A percentile compares a stretch with the other conserved stretches of the same genome.
These are phyloP conservation scores for Cadophora sp. DNA, from an alignment of 2,329 filamentous ascomycete genomes.

Conservation along the genomic window DNA sequence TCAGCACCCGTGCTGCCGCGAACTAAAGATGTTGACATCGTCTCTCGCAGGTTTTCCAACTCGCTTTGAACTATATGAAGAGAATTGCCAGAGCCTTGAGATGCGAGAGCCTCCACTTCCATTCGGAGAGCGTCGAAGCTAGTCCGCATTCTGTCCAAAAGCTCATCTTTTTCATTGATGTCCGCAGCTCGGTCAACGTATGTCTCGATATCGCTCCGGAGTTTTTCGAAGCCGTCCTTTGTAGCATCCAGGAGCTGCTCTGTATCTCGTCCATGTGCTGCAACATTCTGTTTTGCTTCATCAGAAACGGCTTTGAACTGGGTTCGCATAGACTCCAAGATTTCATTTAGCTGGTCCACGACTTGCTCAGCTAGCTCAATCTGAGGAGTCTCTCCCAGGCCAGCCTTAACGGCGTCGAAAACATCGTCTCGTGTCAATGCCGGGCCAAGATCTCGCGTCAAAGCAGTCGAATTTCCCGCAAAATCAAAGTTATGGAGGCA, in stretches of 20 bases:
- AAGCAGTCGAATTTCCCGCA: conserved; percentile 61
- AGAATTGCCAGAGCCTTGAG: conserved; percentile 56
- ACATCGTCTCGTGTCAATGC: conserved; percentile 60
- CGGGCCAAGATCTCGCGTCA: conserved; percentile 60
- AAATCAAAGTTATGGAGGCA: conserved; percentile 61
- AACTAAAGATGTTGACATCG: conserved; percentile 58
- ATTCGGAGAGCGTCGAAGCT: conserved; percentile 27
- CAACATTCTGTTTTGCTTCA: conserved; percentile 78
- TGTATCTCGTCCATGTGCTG: conserved; percentile 79
- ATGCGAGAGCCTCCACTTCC: conserved; percentile 28
- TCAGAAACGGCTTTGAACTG: conserved; percentile 67
- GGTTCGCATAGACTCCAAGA: conserved; percentile 64
- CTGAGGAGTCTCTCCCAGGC: conserved; percentile 56
- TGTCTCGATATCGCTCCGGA: conserved; percentile 79
- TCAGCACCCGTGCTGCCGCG: conserved; percentile 53
- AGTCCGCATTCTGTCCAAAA: conserved; percentile 71
- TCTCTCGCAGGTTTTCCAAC: conserved; percentile 66
- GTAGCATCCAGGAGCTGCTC: conserved; percentile 89
- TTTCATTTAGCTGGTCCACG: conserved; percentile 65
- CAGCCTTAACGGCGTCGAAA: conserved; percentile 63
- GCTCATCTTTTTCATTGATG: conserved; percentile 75
- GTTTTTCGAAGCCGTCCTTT: conserved; percentile 83
- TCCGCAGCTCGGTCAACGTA: conserved; percentile 79
- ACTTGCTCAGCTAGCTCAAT: conserved; percentile 57
- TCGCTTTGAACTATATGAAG: conserved; percentile 63